phyloP scores from a whole-genome alignment of 2,329 filamentous ascomycete species.

The Verticillium klebahnii region DNA sequence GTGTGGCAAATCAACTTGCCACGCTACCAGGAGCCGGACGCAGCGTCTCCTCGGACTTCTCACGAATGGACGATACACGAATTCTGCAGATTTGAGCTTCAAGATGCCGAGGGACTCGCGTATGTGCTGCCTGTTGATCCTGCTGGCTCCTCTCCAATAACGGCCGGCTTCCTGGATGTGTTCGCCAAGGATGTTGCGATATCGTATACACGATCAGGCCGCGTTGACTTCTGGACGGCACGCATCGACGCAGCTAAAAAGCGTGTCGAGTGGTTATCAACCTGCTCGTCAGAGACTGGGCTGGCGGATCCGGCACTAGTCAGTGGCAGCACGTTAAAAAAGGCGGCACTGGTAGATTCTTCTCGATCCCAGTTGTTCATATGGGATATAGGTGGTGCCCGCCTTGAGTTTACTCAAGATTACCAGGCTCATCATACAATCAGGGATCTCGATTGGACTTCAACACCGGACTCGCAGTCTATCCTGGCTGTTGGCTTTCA shows the following conservation, averaged over 20 bases:
- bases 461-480: constrained; percentile 81
- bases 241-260: constrained; percentile 57
- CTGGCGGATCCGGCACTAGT: constrained; percentile 69
- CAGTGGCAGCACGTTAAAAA: constrained; percentile 81
- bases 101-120: constrained; percentile 51
- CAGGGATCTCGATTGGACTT: constrained; percentile 89
- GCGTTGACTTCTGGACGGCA: constrained; percentile 81
- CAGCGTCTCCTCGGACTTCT: constrained; percentile 22
- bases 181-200: constrained; percentile 84
- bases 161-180: constrained; percentile 76
- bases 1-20: constrained; percentile 75
- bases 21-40: constrained; percentile 25
- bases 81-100: constrained; percentile 68
- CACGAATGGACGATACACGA: constrained; percentile 46
- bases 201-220: constrained; percentile 72
- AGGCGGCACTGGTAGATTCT: constrained; percentile 76
- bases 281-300: constrained; percentile 75
- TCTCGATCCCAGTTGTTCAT: constrained; percentile 74
- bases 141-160: constrained; percentile 66
- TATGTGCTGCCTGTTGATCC: constrained; percentile 81
- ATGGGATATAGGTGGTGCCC: constrained; percentile 80
- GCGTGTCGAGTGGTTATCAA: constrained; percentile 75
- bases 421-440: constrained; percentile 72
- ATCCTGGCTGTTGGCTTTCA: constrained; percentile 90
- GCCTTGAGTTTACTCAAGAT: constrained; percentile 74